These are phyloP conservation scores for Wickerhamomyces tratensis DNA, from an alignment of 805 yeast genomes.

Conservation along the genomic window DNA sequence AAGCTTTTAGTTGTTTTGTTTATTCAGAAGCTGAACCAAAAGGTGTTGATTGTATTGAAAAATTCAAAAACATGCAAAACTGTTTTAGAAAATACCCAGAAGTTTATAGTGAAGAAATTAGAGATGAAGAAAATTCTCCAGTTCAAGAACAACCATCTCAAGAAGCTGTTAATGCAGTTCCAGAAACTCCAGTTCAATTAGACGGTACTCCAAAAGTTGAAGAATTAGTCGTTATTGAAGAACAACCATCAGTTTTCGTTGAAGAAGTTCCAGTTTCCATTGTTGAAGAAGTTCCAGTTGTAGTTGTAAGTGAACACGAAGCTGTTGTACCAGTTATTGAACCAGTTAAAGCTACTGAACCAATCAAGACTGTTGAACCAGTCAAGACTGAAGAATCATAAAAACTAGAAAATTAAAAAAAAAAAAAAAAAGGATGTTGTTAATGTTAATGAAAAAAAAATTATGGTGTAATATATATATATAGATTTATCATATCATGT, in stretches of 20 bases:
- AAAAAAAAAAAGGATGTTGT: no score
- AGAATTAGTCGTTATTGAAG: conserved; percentile 1
- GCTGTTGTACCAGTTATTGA: conserved; percentile 3
- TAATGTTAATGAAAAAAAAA: no score
- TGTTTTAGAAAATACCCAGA: conserved; percentile 94
- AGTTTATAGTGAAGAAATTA: conserved; percentile 82
- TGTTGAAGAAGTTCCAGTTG: conserved; percentile 4
- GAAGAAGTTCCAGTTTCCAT: neutral
- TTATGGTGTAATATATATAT: no score
- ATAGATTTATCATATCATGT: no score
- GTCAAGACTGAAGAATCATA: no score
- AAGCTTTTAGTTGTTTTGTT: conserved; percentile 90
- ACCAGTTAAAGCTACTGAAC: no score
- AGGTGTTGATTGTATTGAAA: conserved; percentile 90
- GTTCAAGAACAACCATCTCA: conserved; percentile 7
- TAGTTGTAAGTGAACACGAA: conserved; percentile 11
- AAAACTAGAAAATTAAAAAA: no score
- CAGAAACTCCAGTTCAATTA: conserved; percentile 9
- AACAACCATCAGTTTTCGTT: neutral
- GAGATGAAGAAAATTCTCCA: conserved; percentile 57
- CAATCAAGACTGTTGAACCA: no score
- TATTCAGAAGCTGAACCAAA: conserved; percentile 92
- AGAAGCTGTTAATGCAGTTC: conserved; percentile 7
- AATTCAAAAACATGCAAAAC: conserved; percentile 84
- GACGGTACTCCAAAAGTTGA: conserved; percentile 6